Evolutionary conservation across 345 rosid genomes (phyloP), one percentile per base, ranked within the genome.

Genomic region (Excoecaria cochinchinensis): DNA sequence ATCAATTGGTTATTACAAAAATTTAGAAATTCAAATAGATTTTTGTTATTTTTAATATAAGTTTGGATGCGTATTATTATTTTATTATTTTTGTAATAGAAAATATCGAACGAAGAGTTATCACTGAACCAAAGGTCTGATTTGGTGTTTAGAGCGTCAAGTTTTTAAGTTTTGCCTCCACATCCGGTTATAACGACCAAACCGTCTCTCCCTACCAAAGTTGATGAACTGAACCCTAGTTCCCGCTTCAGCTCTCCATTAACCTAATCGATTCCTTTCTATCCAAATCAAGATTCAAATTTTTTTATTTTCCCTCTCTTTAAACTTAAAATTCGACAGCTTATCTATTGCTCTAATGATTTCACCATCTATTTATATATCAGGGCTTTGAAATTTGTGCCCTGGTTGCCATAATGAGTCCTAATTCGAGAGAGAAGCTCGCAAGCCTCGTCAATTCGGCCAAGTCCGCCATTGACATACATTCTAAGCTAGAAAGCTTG

Each of bases 401-500:
- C 55, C 90, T 90, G 95, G 95, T 85, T 50, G 93, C 83, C 39
- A 83, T 81, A 70, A 79, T 77, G 86, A 80, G 79, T 78, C 80
- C 89, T 46, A 73, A 68, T 52, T 87, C 95, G 15, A 80, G 88
- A 58, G 89, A 85, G 82, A 82, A 82, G 81, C 89, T 90, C 24
- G 78, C 81, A 10, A 83, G 79, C 75, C 87, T 91, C 62, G 76
- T 84, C n/a, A 78, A 70, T 70, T 89, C 95, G 48, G 86, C 92
- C 66, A 71, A 74, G 4, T 89, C 95, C 46, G 86, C 92, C 63
- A 67, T 76, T 3, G 92, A 90, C 76, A 76, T 90, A 78, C 84
- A 89, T 60, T 85, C 90, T 50, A 95, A 92, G 86, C 94, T 94
- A 61, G 82, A 88, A 51, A 81, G 70, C 62, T 83, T 91, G 82